A percentile compares a stretch with the other conserved stretches of the same genome.
These are phyloP conservation scores for Scedosporium dehoogii DNA, from an alignment of 2,329 filamentous ascomycete species.

Conservation along the genomic window DNA sequence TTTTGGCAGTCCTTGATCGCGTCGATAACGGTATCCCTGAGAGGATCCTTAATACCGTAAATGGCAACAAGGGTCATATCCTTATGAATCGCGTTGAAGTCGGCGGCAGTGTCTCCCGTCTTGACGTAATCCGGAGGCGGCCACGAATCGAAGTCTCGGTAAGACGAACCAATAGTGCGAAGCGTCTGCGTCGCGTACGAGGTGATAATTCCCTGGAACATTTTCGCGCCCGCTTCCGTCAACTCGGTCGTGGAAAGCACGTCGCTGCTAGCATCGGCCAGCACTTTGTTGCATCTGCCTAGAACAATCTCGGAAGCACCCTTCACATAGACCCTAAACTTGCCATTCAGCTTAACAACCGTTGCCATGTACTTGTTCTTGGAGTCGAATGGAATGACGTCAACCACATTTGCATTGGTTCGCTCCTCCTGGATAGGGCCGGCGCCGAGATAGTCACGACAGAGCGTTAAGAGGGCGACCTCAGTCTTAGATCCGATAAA, in stretches of 20 bases:
- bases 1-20: constrained; percentile 54
- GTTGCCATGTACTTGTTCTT: constrained; percentile 46
- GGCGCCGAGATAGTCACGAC: constrained; percentile 39
- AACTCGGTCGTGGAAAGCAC: constrained; percentile 44
- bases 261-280: constrained; percentile 32
- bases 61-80: constrained; percentile 64
- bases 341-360: constrained; percentile 34
- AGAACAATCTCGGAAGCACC: constrained; percentile 46
- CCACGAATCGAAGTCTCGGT: constrained; percentile 70
- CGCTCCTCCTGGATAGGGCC: constrained; percentile 34
- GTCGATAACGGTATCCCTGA: constrained; percentile 53
- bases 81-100: constrained; percentile 44
- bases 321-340: constrained; percentile 39
- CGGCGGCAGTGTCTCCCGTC: constrained; percentile 28
- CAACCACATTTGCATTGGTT: constrained; percentile 33
- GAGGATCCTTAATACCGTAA: constrained; percentile 62
- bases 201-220: constrained; percentile 8
- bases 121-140: constrained; percentile 49
- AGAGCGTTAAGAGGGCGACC: constrained; percentile 41
- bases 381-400: constrained; percentile 46
- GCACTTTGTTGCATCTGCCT: constrained; percentile 27
- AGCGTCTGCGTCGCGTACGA: constrained; percentile 31
- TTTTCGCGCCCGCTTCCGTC: constrained; percentile 36
- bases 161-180: constrained; percentile 66
- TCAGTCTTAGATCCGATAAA: constrained; percentile 50